Base-by-base conservation (phyloP, 208 protist genomes). In the Crithidia fasciculata region DNA sequence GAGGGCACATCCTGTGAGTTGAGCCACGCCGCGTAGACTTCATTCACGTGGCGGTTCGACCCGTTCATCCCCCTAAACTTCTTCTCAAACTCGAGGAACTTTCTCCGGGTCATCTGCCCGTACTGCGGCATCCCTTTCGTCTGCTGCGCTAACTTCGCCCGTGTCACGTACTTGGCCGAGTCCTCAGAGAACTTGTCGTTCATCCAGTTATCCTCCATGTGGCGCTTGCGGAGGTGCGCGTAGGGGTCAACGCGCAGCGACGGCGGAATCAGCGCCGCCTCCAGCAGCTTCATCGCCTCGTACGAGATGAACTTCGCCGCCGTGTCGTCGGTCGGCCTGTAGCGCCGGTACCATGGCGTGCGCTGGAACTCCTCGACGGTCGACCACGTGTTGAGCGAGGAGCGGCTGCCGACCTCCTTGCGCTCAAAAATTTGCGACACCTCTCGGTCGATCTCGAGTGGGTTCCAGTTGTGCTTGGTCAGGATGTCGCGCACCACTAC, bases 201-300 rank as follows among this genome's bases (percentile, higher is more conserved):
- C 87, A 96, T 93, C 88, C 90, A 96, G 75, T 91, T 95, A 74
- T 95, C 90, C 68, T 96, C 89, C 86, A 95, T 93, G 70, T 96
- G 92, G 12, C 90, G 88, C 78, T 94, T 96, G 60, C 92, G 83
- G 52, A 96, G 75, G 72, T 96, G 92, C 12, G 92, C 81, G 70
- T 96, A 96, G 7, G 92, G 90, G 75, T 96, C 92, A 6, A 52
- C 54, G 47, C 92, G 80, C 36, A 95, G 76, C 4, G 90, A 95
- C 0, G 92, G 92, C 10, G 92, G 90, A 56, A 96, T 95, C 19
- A 96, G 76, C 13, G 82, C 83, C 19, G 65, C 69, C 75, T 96
- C 89, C 9, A 96, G 72, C 45, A 93, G 78, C 72, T 96, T 95
- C 70, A 96, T 90, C 49, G 85, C 88, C 75, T 96, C 92, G 69